These are phyloP conservation scores for Waitea zeae DNA, from an alignment of 1,284 basidiomycete genomes.

Conservation along the genomic window DNA sequence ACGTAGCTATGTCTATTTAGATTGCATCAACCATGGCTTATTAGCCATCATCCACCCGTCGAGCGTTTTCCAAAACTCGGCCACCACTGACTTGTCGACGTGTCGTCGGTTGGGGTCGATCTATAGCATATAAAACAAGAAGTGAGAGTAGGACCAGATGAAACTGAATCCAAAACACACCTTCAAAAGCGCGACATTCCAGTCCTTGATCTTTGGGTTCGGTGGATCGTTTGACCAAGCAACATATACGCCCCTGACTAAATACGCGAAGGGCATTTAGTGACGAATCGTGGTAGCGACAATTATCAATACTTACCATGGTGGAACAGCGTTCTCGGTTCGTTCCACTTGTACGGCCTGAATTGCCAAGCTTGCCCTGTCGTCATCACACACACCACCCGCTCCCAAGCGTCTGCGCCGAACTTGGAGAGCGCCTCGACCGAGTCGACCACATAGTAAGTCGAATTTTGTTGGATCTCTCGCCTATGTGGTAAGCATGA, in stretches of 20 bases:
- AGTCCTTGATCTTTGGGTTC: constrained; percentile 80
- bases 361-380: constrained; percentile 98
- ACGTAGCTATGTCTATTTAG: no score
- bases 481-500: constrained; percentile 4
- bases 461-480: constrained; percentile 14
- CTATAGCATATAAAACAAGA: no score
- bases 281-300: constrained; percentile 3
- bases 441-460: constrained; percentile 80
- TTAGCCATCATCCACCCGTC: constrained; percentile 73
- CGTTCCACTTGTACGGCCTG: constrained; percentile 88
- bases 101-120: constrained; percentile 84
- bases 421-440: constrained; percentile 87
- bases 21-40: constrained; percentile 54
- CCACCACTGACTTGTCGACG: constrained; percentile 89
- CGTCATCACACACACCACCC: constrained; percentile 93
- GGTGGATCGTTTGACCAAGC: constrained; percentile 85
- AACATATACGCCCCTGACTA: constrained; percentile 88
- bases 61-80: constrained; percentile 86
- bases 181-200: constrained; percentile 93
- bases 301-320: constrained; percentile 69
- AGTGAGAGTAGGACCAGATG: constrained; percentile 1
- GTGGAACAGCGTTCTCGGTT: constrained; percentile 83
- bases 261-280: constrained; percentile 3
- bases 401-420: constrained; percentile 83
- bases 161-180: constrained; percentile 21